A percentile compares a stretch with the other conserved stretches of the same genome.
These are phyloP conservation scores for Termitomyces sp. DNA, from an alignment of 768 basidiomycete species.

Conservation along the genomic window DNA sequence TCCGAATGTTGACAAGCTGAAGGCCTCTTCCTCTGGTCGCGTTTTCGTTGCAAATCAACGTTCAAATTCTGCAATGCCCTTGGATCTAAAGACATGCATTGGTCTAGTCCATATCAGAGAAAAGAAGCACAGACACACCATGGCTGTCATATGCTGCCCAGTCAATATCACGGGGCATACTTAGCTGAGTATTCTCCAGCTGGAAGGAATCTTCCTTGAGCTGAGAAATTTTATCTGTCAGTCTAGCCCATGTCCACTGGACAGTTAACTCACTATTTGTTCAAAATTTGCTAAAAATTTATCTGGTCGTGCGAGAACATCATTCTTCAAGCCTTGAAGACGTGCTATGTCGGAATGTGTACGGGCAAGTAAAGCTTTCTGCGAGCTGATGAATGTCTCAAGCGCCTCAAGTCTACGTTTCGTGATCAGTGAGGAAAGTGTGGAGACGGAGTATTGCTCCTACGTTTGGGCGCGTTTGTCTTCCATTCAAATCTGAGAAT, in stretches of 20 bases:
- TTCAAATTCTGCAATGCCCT: conserved; percentile 46
- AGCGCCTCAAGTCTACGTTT: conserved; percentile 57
- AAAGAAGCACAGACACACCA: conserved; percentile 34
- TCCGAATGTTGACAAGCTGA: conserved; percentile 9
- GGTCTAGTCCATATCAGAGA: not conserved
- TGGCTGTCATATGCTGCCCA: conserved; percentile 55
- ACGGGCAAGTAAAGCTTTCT: conserved; percentile 51
- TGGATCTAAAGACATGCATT: conserved; percentile 37
- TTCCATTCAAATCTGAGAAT: conserved; percentile 25
- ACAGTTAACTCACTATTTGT: conserved; percentile 25
- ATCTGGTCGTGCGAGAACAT: conserved; percentile 30
- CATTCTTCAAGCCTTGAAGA: conserved; percentile 39
- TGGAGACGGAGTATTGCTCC: conserved; percentile 5
- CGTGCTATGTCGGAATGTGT: conserved; percentile 60
- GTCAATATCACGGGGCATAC: conserved; percentile 45
- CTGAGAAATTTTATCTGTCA: not conserved
- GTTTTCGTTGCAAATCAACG: conserved; percentile 25
- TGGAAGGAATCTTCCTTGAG: conserved; percentile 15
- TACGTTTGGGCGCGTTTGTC: conserved; percentile 33
- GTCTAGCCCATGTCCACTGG: not conserved
- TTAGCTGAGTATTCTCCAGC: conserved; percentile 41
- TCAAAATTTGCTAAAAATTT: conserved; percentile 25
- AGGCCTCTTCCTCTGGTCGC: conserved; percentile 21
- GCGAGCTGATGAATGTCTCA: conserved; percentile 56
- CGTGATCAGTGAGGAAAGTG: not conserved